Evolutionary conservation across 768 basidiomycete species (phyloP).

Genomic region (Chiua virens): DNA sequence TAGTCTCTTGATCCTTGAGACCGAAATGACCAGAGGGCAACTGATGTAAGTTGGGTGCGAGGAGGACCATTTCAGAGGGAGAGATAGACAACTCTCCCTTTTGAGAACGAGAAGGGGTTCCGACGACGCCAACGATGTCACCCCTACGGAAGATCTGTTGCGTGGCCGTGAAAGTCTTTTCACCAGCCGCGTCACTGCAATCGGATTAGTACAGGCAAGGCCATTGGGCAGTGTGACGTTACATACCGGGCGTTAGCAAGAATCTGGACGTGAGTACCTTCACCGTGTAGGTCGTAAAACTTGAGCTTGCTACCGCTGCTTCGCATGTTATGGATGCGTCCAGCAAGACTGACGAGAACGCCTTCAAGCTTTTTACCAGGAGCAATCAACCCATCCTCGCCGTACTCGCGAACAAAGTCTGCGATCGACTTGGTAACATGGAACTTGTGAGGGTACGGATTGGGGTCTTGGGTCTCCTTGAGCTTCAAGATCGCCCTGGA

Average conservation of each 20-base stretch:
- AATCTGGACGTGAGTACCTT: constrained; percentile 92
- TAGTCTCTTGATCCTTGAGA: constrained; percentile 94
- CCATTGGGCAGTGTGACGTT: not conserved
- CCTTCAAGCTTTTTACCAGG: constrained; percentile 65
- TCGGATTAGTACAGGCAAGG: constrained; percentile 18
- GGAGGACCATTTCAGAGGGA: constrained; percentile 77
- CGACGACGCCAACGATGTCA: constrained; percentile 93
- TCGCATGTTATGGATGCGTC: constrained; percentile 90
- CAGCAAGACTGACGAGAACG: constrained; percentile 69
- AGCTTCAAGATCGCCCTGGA: constrained; percentile 85
- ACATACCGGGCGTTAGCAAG: constrained; percentile 86
- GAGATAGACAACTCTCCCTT: constrained; percentile 93
- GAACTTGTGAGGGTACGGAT: constrained; percentile 99
- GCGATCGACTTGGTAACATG: constrained; percentile 77
- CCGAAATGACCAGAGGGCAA: constrained; percentile 91
- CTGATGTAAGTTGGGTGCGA: constrained; percentile 95
- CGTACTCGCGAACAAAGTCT: constrained; percentile 72
- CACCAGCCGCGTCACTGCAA: constrained; percentile 59
- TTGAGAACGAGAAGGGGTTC: constrained; percentile 88
- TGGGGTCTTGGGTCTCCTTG: constrained; percentile 79
- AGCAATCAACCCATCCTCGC: constrained; percentile 65
- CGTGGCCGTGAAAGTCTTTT: constrained; percentile 60
- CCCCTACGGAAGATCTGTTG: constrained; percentile 93
- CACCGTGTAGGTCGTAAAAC: constrained; percentile 93
- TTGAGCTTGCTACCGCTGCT: constrained; percentile 77